Conservation (phyloP, 2,329 filamentous ascomycete genomes). For the Allantophomopsis cytisporea region DNA sequence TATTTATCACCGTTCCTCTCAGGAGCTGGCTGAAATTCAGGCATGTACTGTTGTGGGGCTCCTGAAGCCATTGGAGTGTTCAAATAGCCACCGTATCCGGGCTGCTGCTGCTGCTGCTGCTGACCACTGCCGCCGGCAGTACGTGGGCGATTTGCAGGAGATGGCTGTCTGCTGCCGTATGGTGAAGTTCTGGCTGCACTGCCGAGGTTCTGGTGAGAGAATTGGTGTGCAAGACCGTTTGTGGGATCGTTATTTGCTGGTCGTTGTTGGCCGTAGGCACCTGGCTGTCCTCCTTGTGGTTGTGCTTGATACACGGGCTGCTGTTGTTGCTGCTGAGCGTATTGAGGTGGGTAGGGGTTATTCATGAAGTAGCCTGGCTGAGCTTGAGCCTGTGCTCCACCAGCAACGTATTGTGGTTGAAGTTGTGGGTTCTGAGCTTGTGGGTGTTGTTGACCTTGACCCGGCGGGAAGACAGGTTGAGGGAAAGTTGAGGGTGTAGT, state of each 20-base stretch:
- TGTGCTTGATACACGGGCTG: constrained; percentile 36
- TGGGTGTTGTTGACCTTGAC: constrained; percentile 17
- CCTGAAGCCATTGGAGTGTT: constrained; percentile 54
- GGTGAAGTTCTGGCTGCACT: constrained; percentile 55
- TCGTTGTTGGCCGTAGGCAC: constrained; percentile 27
- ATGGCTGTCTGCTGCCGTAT: constrained; percentile 53
- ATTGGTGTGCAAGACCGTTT: constrained; percentile 86
- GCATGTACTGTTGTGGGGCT: constrained; percentile 37
- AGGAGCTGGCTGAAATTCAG: constrained; percentile 65
- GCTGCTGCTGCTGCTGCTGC: constrained; percentile 51
- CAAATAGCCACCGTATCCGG: constrained; percentile 51
- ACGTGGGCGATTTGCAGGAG: constrained; percentile 64
- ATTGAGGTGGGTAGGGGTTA: constrained; percentile 34
- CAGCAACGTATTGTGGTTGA: constrained; percentile 24
- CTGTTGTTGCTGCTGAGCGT: constrained; percentile 26
- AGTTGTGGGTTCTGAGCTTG: constrained; percentile 20
- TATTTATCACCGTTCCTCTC: constrained; percentile 80
- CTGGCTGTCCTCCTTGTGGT: constrained; percentile 32
- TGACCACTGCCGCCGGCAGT: constrained; percentile 63
- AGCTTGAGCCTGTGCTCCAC: constrained; percentile 25
- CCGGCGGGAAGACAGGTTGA: constrained; percentile 57
- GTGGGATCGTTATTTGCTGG: constrained; percentile 65
- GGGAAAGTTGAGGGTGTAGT: constrained; percentile 94
- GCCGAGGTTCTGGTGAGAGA: constrained; percentile 89
- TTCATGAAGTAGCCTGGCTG: constrained; percentile 45